Base-by-base conservation (phyloP, 78 protist species). In the Acrasis kona region DNA sequence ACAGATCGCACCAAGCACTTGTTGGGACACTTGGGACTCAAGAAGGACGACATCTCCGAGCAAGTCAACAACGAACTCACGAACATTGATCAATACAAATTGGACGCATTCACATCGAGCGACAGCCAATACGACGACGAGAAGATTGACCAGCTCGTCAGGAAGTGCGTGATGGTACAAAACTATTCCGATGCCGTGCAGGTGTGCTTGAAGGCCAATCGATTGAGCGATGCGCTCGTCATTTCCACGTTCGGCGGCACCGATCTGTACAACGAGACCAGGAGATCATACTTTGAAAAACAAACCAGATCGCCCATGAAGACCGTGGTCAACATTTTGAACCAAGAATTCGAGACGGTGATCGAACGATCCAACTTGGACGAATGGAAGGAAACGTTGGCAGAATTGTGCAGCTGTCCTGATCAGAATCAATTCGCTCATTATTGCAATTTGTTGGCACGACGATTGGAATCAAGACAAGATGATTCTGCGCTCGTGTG, bases 311-410 rank as follows among this genome's bases (percentile, higher is more conserved):
- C 61, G 19, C 19, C 19, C 61, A 50, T 50, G 61, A 19, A 19
- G 19, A 50, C 61, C 19, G 34, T 50, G 19, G 19, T 19, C 19
- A n/a, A n/a, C 19, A 50, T 50, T 50, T 50, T 50, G 34, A 67
- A 67, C 34, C 71, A n/a, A 12, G 19, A 12, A 12, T 34, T 12
- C 34, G 71, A 67, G 34, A 34, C 19, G 12, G 68, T 67, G 19
- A 34, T 67, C 64, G 34, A 67, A 12, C 12, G 34, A 12, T 67
- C 71, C 19, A 34, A 67, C 34, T 12, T 67, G 71, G 71, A 12
- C 19, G 34, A 67, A 12, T 67, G 71, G 71, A 67, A 67, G 34
- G 71, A 67, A 12, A 67, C 71, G 19, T 12, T 67, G 34, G 19
- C 64, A n/a, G 19, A 29, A 12, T 29, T 67, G 19, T n/a, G 12